phyloP scores from a whole-genome alignment of 148 eudicot species.

The Heliamphora exappendiculata region DNA sequence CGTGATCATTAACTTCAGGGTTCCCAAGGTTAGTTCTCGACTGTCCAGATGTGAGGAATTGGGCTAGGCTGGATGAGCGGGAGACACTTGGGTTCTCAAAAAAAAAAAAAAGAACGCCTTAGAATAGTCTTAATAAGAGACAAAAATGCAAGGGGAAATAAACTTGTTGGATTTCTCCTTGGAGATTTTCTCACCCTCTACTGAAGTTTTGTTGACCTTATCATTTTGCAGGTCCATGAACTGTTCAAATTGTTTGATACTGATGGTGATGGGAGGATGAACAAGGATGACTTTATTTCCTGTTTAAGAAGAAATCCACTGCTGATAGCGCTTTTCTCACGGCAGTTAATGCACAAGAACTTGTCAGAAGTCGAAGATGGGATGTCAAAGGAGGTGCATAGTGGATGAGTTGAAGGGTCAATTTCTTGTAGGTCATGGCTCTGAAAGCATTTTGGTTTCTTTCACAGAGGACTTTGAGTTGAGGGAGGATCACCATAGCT shows the following conservation, averaged over 20 bases:
- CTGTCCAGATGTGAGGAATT: no score
- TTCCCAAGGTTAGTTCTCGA: no score
- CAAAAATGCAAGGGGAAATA: no score
- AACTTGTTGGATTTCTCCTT: no score
- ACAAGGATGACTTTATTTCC: conserved; percentile 41
- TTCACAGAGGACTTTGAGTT: neutral
- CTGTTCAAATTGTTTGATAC: conserved; percentile 45
- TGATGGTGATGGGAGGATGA: conserved; percentile 43
- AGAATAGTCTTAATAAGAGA: no score
- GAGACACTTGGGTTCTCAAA: no score
- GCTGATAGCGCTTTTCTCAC: conserved; percentile 42
- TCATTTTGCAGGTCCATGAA: conserved; percentile 39
- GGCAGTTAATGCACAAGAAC: conserved; percentile 21
- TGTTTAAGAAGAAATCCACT: conserved; percentile 55
- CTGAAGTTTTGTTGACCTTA: neutral
- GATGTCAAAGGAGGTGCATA: conserved; percentile 10
- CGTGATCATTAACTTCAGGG: no score
- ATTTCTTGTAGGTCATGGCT: neutral
- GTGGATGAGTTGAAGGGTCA: neutral
- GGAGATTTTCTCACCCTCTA: no score
- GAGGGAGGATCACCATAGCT: neutral
- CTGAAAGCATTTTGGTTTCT: neutral
- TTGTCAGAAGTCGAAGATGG: conserved; percentile 12
- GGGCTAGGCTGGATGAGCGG: no score
- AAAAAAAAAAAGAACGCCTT: neutral